Conservation (phyloP, 2,329 filamentous ascomycete genomes). For the Chrysoporthe deuterocubensis region DNA sequence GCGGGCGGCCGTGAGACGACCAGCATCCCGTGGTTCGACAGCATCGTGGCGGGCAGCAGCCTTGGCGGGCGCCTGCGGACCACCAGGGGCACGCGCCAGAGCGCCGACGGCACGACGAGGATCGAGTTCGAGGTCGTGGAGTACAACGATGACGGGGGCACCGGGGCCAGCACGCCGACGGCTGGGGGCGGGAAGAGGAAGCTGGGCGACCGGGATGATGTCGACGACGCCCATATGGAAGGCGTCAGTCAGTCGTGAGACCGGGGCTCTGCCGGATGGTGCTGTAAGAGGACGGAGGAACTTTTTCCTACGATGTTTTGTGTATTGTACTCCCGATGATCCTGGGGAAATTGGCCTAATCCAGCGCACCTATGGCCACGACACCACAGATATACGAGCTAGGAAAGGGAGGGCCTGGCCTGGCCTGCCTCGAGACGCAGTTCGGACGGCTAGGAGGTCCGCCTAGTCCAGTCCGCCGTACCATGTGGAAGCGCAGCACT, state of each 20-base stretch:
- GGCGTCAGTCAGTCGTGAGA: constrained; percentile 14
- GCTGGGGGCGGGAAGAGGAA: constrained; percentile 57
- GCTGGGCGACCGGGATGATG: constrained; percentile 46
- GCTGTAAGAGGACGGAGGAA: background rate
- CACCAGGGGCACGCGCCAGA: constrained; percentile 59
- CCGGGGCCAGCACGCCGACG: constrained; percentile 36
- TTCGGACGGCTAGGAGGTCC: background rate
- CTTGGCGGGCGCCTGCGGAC: constrained; percentile 69
- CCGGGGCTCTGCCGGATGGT: background rate
- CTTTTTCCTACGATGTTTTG: background rate
- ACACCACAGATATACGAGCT: background rate
- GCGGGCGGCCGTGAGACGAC: constrained; percentile 60
- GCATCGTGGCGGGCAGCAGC: constrained; percentile 75
- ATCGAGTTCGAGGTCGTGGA: constrained; percentile 88
- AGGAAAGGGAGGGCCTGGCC: background rate
- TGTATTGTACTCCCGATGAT: too few species aligned
- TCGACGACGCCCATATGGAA: constrained; percentile 19
- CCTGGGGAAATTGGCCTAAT: background rate
- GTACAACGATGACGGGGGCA: constrained; percentile 55
- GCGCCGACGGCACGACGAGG: constrained; percentile 65
- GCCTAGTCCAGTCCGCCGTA: background rate
- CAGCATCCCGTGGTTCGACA: constrained; percentile 85
- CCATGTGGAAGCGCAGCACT: background rate
- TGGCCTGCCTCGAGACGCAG: background rate
- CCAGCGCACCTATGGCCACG: background rate